Evolutionary conservation across 75 land plant genomes (phyloP), one percentile per base, ranked within the genome.

Genomic region (Cunninghamia lanceolata): DNA sequence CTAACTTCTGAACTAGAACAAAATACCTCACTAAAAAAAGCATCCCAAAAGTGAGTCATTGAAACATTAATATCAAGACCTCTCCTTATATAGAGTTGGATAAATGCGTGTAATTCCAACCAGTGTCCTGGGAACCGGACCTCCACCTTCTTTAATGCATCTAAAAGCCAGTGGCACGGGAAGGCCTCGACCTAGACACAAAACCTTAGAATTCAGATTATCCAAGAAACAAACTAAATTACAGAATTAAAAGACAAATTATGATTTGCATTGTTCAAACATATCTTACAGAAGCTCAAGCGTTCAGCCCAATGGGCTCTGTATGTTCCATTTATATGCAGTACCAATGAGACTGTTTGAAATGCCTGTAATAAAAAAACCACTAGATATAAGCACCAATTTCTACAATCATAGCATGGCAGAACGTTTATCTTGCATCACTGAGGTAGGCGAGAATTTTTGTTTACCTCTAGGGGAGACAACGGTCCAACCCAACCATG

Each of bases 281-380:
- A 80, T 38, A 53, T 82, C 95, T 89, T 92, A 96, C 98, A 92
- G 36, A 94, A 90, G 86, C 98, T 96, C 82, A 96, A 71, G 25
- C 90, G 89, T 56, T 95, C 95, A 82, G 91, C 92, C 98, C 98
- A 96, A 53, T 91, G 93, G 40, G 96, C 94, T 88, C 96, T 88
- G 74, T 89, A 95, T 28, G 96, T 96, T 40, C 98, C 98, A 91
- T 96, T 96, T 28, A 89, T 84, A 80, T 96, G 93, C 85, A 95
- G 43, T 21, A 75, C 32, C 42, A 96, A 77, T 86, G 85, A 88
- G 83, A 89, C 89, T 9, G 88, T 56, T 28, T 47, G 73, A 40
- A 91, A 83, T 40, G 89, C 94, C 98, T 96, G 89, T 76, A 85
- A 86, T 59, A 13, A 63, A 70, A 84, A 52, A 47, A 68, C 25